A percentile compares a stretch with the other conserved stretches of the same genome.
These are phyloP conservation scores for Fusarium coffeatum DNA, from an alignment of 2,329 filamentous ascomycete species.

Conservation along the genomic window DNA sequence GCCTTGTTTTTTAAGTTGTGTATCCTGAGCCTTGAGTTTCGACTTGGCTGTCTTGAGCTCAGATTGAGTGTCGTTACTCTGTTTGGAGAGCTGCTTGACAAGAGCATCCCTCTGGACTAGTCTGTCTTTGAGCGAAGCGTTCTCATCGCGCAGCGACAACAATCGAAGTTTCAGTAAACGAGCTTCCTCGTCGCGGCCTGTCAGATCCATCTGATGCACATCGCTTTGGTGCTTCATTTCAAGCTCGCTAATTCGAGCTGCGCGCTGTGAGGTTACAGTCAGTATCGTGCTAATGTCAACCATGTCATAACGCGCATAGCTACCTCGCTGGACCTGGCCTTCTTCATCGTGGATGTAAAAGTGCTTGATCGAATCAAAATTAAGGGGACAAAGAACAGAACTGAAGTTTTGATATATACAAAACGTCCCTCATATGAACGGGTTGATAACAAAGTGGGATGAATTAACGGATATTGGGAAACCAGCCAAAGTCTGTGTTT, in stretches of 20 bases:
- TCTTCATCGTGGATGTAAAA: slow-evolving; percentile 44
- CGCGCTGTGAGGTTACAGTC: slow-evolving; percentile 52
- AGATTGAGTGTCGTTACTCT: slow-evolving; percentile 54
- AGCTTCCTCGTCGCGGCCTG: slow-evolving; percentile 79
- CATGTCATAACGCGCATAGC: slow-evolving; percentile 40
- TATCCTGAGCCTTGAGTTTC: slow-evolving; percentile 59
- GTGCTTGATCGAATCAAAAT: not conserved
- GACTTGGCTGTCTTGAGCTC: slow-evolving; percentile 60
- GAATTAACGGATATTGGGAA: slow-evolving; percentile 1
- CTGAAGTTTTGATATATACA: slow-evolving; percentile 1
- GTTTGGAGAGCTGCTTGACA: slow-evolving; percentile 60
- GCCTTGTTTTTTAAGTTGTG: slow-evolving; percentile 61
- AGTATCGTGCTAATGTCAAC: slow-evolving; percentile 32
- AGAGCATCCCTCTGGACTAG: slow-evolving; percentile 70
- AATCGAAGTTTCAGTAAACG: slow-evolving; percentile 76
- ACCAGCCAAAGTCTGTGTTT: slow-evolving; percentile 41
- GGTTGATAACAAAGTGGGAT: slow-evolving; percentile 27
- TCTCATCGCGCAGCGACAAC: slow-evolving; percentile 80
- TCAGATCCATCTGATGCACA: slow-evolving; percentile 71
- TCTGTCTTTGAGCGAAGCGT: slow-evolving; percentile 73
- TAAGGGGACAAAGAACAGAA: not conserved
- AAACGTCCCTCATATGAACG: slow-evolving; percentile 13
- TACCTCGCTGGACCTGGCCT: slow-evolving; percentile 47
- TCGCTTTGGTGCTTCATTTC: slow-evolving; percentile 77
- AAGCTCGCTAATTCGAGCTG: slow-evolving; percentile 63